Percentiles rank a stretch among this genome's conserved stretches.
These are phyloP conservation scores for Cantharellus anzutake DNA, from an alignment of 768 basidiomycete genomes.

Conservation along the genomic window DNA sequence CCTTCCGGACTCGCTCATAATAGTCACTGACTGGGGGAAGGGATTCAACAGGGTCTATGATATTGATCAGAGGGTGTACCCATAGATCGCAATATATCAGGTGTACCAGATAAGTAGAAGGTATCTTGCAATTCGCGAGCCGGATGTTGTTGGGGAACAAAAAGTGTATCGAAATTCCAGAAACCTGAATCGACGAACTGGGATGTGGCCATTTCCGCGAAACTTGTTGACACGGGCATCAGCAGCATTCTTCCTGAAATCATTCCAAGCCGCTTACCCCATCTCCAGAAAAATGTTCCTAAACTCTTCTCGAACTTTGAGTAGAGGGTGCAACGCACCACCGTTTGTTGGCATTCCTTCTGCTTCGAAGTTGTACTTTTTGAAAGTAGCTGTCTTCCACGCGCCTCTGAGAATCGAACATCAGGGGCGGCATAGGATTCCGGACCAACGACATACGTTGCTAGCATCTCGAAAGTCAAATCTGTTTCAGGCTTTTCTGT, in stretches of 20 bases:
- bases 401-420: slow-evolving; percentile 40
- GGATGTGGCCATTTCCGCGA: slow-evolving; percentile 95
- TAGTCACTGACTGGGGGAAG: slow-evolving; percentile 63
- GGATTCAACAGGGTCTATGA: slow-evolving; percentile 56
- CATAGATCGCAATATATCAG: not conserved
- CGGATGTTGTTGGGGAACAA: slow-evolving; percentile 97
- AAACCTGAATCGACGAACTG: slow-evolving; percentile 94
- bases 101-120: slow-evolving; percentile 82
- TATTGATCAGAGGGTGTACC: slow-evolving; percentile 4
- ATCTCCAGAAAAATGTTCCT: slow-evolving; percentile 97
- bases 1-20: slow-evolving; percentile 63
- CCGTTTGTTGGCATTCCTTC: slow-evolving; percentile 42
- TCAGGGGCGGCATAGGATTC: slow-evolving; percentile 15
- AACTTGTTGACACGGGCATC: slow-evolving; percentile 28
- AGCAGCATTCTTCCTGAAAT: not conserved
- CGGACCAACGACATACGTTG: slow-evolving; percentile 33
- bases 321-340: slow-evolving; percentile 85
- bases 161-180: slow-evolving; percentile 98
- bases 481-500: slow-evolving; percentile 91
- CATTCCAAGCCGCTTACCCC: slow-evolving; percentile 39
- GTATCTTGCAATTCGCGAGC: slow-evolving; percentile 96
- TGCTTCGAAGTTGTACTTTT: slow-evolving; percentile 98
- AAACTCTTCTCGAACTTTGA: slow-evolving; percentile 97
- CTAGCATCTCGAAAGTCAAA: slow-evolving; percentile 85
- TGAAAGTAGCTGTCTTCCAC: slow-evolving; percentile 88